Conservation (phyloP, 2,329 filamentous ascomycete genomes). For the Lojkania enalia region DNA sequence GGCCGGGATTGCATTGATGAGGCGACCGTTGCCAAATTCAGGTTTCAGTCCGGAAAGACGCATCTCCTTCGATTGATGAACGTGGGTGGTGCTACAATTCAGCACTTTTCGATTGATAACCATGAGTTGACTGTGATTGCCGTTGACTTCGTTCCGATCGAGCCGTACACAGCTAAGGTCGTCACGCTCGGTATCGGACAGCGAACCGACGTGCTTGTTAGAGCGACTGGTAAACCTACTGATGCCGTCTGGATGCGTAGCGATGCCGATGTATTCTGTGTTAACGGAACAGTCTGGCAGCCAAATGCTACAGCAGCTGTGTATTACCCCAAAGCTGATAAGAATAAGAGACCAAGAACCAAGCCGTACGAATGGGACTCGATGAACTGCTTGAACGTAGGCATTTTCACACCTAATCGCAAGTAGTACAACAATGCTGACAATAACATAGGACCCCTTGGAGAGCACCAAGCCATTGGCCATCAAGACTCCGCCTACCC, state of each 20-base stretch:
- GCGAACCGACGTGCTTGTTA: conserved; percentile 42
- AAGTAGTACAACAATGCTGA: not conserved
- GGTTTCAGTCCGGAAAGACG: conserved; percentile 46
- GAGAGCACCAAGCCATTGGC: conserved; percentile 1
- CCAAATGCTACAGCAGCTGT: conserved; percentile 56
- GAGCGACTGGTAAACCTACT: conserved; percentile 30
- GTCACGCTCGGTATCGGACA: conserved; percentile 47
- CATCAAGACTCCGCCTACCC: not conserved
- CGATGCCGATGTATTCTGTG: conserved; percentile 23
- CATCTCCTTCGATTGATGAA: conserved; percentile 49
- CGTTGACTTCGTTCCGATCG: conserved; percentile 46
- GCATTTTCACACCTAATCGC: no score
- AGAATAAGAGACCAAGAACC: conserved; percentile 53
- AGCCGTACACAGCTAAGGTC: conserved; percentile 46
- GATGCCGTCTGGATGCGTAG: conserved; percentile 45
- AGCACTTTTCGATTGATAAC: conserved; percentile 48
- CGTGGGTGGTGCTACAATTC: conserved; percentile 40
- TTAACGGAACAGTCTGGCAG: conserved; percentile 18
- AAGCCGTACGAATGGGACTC: conserved; percentile 16
- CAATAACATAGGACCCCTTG: not conserved
- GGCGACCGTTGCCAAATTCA: conserved; percentile 39
- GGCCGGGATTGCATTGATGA: conserved; percentile 20
- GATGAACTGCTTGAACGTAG: no score
- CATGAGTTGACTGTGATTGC: conserved; percentile 48
- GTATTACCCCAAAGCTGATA: conserved; percentile 65